Base-by-base conservation (phyloP, 1,284 basidiomycete genomes). In the Papiliotrema laurentii region DNA sequence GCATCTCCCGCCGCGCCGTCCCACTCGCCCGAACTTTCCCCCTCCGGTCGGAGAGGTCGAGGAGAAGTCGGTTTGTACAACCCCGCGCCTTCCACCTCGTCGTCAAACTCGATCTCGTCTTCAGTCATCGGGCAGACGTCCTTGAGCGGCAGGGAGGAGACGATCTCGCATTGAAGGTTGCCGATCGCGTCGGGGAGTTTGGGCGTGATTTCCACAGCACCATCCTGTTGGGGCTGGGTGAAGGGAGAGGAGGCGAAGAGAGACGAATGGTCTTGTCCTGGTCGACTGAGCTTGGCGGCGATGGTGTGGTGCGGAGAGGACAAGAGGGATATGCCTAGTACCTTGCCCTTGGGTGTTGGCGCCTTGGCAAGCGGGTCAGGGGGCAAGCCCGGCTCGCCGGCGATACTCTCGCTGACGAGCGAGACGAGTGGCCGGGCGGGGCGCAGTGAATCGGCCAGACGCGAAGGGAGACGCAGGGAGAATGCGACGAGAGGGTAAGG, bases 401-500 rank as follows among this genome's bases (percentile, higher is more conserved):
- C 4, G 33, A 22, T 2, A 35, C 19, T n/a, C 13, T 30, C 24
- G 45, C 48, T 43, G 28, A 30, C 19, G 43, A 22, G 25, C 36
- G 30, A 14, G 33, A 26, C 24, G 36, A 13, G 43, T 22, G 40
- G 45, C 3, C 9, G 31, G 41, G 26, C 47, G 11, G 63, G 58
- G 72, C 79, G 55, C 81, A 81, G 24, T 79, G 78, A 39, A 76
- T 78, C 67, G 2, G 88, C 88, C 80, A 93, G 86, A 7, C 88
- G 80, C 0, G 89, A 92, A 3, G 91, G 91, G n/a, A 90, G 78
- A 26, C 89, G 83, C 13, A 94, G 79, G 11, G 89, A 85, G 71
- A 94, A 94, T 0, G 89, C 81, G 56, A 96, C 81, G 51, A 94
- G 80, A 0, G 91, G 89, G 59, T 84, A 76, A 2, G 91, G 91